Percentiles rank a stretch among this genome's conserved stretches.
phyloP scores from a whole-genome alignment of 1,139 yeast species.

The Debaryomyces udenii region DNA sequence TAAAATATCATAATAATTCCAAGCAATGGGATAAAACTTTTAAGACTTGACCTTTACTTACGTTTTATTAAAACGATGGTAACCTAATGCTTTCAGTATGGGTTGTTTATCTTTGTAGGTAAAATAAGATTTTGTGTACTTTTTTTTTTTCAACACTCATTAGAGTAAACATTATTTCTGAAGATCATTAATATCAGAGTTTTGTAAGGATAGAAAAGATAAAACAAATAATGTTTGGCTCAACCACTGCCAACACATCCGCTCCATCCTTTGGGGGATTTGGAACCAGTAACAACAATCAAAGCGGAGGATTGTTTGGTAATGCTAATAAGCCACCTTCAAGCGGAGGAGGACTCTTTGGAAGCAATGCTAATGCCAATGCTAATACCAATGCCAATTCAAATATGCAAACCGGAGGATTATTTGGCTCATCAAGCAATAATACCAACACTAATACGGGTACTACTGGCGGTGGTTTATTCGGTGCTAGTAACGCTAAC shows the following conservation, averaged over 20 bases:
- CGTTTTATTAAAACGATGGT: too few relatives aligned
- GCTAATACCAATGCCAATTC: slow-evolving; percentile 15
- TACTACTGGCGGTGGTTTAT: slow-evolving; percentile 14
- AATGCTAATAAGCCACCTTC: slow-evolving; percentile 8
- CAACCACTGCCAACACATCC: slow-evolving; percentile 16
- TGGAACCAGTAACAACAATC: slow-evolving; percentile 19
- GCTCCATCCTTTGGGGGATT: slow-evolving; percentile 23
- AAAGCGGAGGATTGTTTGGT: slow-evolving; percentile 25
- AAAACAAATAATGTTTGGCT: slow-evolving; percentile 20
- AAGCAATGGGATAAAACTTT: background rate
- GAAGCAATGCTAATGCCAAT: slow-evolving; percentile 9
- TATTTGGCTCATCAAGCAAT: slow-evolving; percentile 23
- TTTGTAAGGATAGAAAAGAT: too few relatives aligned
- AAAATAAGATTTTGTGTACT: slow-evolving; percentile 5
- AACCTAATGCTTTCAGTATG: too few relatives aligned
- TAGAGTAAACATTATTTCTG: background rate
- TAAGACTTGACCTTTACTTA: too few relatives aligned
- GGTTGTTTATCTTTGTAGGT: slow-evolving; percentile 3
- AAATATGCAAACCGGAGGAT: slow-evolving; percentile 22
- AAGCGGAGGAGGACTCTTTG: slow-evolving; percentile 10
- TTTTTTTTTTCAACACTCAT: slow-evolving; percentile 6
- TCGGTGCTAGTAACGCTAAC: slow-evolving; percentile 20
- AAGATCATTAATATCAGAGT: background rate
- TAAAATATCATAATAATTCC: background rate
- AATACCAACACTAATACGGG: slow-evolving; percentile 12